A percentile compares a stretch with the other conserved stretches of the same genome.
These are phyloP conservation scores for Phytophthora pisi DNA, from an alignment of 352 stramenopile species.

Conservation along the genomic window DNA sequence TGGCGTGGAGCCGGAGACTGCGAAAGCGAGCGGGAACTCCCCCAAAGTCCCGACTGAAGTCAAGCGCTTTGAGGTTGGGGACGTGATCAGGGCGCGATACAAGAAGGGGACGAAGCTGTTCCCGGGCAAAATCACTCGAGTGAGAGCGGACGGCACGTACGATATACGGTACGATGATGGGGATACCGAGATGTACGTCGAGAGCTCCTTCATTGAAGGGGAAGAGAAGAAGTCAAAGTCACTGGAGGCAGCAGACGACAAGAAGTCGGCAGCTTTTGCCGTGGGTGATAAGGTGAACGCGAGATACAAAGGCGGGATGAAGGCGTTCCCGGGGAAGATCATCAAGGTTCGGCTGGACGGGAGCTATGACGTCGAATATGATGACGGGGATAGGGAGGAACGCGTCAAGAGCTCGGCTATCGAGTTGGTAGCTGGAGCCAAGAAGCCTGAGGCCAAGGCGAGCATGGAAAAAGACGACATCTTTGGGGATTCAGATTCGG, in stretches of 20 bases:
- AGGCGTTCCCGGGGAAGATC: constrained; percentile 56
- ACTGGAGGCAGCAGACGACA: constrained; percentile 5
- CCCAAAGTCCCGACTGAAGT: constrained; percentile 3
- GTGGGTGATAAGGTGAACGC: constrained; percentile 52
- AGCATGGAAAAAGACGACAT: constrained; percentile 30
- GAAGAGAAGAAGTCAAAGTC: constrained; percentile 1
- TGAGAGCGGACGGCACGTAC: constrained; percentile 61
- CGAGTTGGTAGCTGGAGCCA: constrained; percentile 5
- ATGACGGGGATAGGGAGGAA: constrained; percentile 53
- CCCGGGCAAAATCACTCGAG: constrained; percentile 50
- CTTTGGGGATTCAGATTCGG: constrained; percentile 38
- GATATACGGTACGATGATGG: constrained; percentile 75
- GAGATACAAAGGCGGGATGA: constrained; percentile 42
- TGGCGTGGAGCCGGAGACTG: constrained; percentile 1
- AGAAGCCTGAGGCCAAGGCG: constrained; percentile 24
- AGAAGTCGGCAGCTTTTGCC: constrained; percentile 17
- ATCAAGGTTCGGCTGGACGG: constrained; percentile 45
- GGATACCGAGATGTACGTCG: constrained; percentile 48
- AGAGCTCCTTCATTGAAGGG: constrained; percentile 25
- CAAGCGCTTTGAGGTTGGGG: constrained; percentile 31
- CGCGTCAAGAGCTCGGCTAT: constrained; percentile 31
- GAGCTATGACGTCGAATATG: constrained; percentile 72
- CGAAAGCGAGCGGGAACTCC: constrained; percentile 8
- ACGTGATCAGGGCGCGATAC: constrained; percentile 44
- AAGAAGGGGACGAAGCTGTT: constrained; percentile 52